Evolutionary conservation across 2,329 filamentous ascomycete genomes (phyloP).

Genomic region (Escovopsis sp.): DNA sequence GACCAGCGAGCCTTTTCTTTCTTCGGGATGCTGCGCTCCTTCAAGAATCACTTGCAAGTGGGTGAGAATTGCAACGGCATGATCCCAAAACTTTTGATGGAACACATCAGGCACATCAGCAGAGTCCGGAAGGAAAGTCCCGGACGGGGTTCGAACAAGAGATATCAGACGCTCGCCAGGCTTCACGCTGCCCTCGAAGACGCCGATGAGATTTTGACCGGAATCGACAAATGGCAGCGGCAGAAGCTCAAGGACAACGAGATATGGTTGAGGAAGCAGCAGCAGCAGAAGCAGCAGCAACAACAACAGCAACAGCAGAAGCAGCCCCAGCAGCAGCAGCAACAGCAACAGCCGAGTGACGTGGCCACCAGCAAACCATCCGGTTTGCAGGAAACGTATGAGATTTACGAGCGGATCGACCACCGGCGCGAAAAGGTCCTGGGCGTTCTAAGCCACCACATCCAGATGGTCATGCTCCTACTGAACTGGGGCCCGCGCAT

Average conservation of each 20-base stretch:
- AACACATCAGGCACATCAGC: slow-evolving; percentile 14
- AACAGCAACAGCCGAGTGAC: not conserved
- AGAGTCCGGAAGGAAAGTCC: slow-evolving; percentile 11
- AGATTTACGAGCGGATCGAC: not conserved
- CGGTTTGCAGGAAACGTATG: slow-evolving; percentile 6
- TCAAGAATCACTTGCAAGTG: slow-evolving; percentile 14
- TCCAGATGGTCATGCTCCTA: slow-evolving; percentile 32
- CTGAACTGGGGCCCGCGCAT: slow-evolving; percentile 21
- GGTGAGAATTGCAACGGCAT: slow-evolving; percentile 7
- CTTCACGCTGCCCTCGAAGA: slow-evolving; percentile 27
- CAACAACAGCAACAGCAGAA: too few species aligned
- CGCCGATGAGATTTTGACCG: slow-evolving; percentile 29
- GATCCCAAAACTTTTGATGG: slow-evolving; percentile 12
- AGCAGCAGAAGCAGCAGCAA: too few species aligned
- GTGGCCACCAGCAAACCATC: not conserved
- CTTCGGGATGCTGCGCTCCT: slow-evolving; percentile 26
- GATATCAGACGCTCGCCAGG: slow-evolving; percentile 21
- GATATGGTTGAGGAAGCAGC: too few species aligned
- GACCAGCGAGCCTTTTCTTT: slow-evolving; percentile 33
- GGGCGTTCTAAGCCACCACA: slow-evolving; percentile 32
- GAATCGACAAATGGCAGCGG: slow-evolving; percentile 9
- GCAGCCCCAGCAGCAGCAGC: not conserved
- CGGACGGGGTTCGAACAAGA: slow-evolving; percentile 10
- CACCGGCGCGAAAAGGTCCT: slow-evolving; percentile 23
- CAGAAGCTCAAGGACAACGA: not conserved